phyloP scores from a whole-genome alignment of 2,329 filamentous ascomycete genomes.

The Aspergillus fumigatiaffinis region DNA sequence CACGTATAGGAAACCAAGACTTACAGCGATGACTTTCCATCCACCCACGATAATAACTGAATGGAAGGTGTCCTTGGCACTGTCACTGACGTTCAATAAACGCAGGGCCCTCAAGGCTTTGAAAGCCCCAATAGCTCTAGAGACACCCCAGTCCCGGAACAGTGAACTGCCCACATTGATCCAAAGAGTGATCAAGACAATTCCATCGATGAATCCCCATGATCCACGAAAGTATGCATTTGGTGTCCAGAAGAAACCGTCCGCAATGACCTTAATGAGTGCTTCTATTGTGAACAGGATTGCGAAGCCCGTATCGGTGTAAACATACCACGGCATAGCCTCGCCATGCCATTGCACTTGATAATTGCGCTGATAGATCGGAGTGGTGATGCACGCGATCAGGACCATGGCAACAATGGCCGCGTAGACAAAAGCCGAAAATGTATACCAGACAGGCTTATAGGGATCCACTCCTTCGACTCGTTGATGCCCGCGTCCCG shows the following conservation, averaged over 20 bases:
- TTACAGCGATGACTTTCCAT: constrained; percentile 84
- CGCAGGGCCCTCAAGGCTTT: constrained; percentile 90
- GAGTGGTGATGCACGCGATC: constrained; percentile 89
- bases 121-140: constrained; percentile 89
- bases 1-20: constrained; percentile 24
- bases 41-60: constrained; percentile 90
- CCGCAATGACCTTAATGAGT: constrained; percentile 85
- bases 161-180: constrained; percentile 86
- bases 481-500: constrained; percentile 79
- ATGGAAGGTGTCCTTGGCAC: constrained; percentile 92
- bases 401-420: constrained; percentile 98
- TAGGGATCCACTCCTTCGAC: constrained; percentile 88
- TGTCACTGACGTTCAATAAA: constrained; percentile 92
- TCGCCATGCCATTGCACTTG: constrained; percentile 56
- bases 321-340: constrained; percentile 72
- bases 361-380: constrained; percentile 90
- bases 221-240: constrained; percentile 96
- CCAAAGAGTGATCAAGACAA: constrained; percentile 92
- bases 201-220: constrained; percentile 91
- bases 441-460: constrained; percentile 83
- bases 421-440: constrained; percentile 90
- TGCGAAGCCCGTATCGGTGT: constrained; percentile 87
- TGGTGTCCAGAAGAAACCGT: constrained; percentile 93
- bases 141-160: constrained; percentile 75
- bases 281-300: constrained; percentile 82